These are phyloP conservation scores for Leccinum laetum DNA, from an alignment of 1,284 basidiomycete genomes.

Conservation along the genomic window DNA sequence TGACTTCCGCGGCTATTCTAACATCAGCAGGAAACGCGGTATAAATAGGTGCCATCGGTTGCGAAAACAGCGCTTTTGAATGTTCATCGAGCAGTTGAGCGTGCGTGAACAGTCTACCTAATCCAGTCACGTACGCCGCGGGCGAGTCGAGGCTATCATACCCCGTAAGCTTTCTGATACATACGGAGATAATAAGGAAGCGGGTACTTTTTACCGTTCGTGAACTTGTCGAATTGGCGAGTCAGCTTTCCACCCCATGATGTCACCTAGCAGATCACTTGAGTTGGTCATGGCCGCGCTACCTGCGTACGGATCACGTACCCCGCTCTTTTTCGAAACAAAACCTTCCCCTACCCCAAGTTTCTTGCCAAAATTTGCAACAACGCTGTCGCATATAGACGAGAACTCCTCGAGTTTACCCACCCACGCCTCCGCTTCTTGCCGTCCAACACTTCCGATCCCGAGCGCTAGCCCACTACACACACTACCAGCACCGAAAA, in stretches of 20 bases:
- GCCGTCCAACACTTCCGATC: slow-evolving; percentile 65
- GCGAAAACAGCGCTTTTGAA: slow-evolving; percentile 68
- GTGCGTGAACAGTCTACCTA: slow-evolving; percentile 74
- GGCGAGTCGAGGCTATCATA: slow-evolving; percentile 79
- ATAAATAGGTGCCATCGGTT: slow-evolving; percentile 70
- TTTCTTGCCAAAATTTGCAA: slow-evolving; percentile 87
- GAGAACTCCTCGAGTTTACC: slow-evolving; percentile 70
- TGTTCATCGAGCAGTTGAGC: slow-evolving; percentile 88
- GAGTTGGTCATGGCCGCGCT: slow-evolving; percentile 7
- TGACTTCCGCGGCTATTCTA: slow-evolving; percentile 67
- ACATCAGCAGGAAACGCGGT: slow-evolving; percentile 65
- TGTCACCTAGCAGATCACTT: slow-evolving; percentile 41
- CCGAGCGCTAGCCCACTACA: slow-evolving; percentile 72
- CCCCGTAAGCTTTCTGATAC: slow-evolving; percentile 15
- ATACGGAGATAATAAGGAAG: slow-evolving; percentile 10
- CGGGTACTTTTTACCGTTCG: slow-evolving; percentile 85
- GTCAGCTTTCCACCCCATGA: slow-evolving; percentile 83
- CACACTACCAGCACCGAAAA: slow-evolving; percentile 76
- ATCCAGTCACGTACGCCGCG: slow-evolving; percentile 79
- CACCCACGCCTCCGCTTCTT: slow-evolving; percentile 74
- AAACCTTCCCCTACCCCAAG: slow-evolving; percentile 85
- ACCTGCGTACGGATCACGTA: slow-evolving; percentile 35
- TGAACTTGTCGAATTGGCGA: slow-evolving; percentile 87
- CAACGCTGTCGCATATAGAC: slow-evolving; percentile 80
- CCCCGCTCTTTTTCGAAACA: slow-evolving; percentile 75